Conservation (phyloP, 208 protist species). For the Herpetomonas tarakana region DNA sequence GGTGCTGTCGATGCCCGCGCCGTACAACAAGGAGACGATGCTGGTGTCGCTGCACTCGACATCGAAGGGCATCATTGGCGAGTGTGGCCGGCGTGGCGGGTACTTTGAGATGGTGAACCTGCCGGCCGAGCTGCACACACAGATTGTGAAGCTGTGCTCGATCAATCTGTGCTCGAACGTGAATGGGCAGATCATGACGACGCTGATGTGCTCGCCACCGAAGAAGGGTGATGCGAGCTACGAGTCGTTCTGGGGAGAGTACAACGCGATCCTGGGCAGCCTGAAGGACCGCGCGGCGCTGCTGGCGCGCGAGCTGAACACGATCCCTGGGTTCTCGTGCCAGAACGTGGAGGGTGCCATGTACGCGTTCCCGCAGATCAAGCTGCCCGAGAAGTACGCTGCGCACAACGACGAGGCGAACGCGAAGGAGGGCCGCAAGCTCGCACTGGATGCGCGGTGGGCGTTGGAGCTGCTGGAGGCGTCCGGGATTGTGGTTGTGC, state of each 20-base stretch:
- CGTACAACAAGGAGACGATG: constrained; percentile 61
- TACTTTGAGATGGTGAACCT: constrained; percentile 95
- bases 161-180: constrained; percentile 97
- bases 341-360: constrained; percentile 94
- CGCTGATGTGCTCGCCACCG: constrained; percentile 96
- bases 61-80: constrained; percentile 98
- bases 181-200: constrained; percentile 93
- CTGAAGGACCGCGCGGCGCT: constrained; percentile 60
- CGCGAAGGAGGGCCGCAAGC: constrained; percentile 53
- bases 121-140: constrained; percentile 45
- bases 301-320: constrained; percentile 89
- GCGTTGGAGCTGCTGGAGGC: constrained; percentile 94
- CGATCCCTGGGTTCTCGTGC: constrained; percentile 92
- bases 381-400: constrained; percentile 80
- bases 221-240: constrained; percentile 89
- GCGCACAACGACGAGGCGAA: constrained; percentile 55
- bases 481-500: constrained; percentile 95
- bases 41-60: constrained; percentile 96
- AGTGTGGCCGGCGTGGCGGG: constrained; percentile 98
- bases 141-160: constrained; percentile 96
- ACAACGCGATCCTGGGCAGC: constrained; percentile 66
- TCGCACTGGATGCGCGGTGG: constrained; percentile 95
- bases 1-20: constrained; percentile 52
- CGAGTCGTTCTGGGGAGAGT: constrained; percentile 81
- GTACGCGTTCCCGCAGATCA: constrained; percentile 98